A percentile compares a stretch with the other conserved stretches of the same genome.
phyloP scores from a whole-genome alignment of 2,329 filamentous ascomycete species.

The Neonectria punicea region DNA sequence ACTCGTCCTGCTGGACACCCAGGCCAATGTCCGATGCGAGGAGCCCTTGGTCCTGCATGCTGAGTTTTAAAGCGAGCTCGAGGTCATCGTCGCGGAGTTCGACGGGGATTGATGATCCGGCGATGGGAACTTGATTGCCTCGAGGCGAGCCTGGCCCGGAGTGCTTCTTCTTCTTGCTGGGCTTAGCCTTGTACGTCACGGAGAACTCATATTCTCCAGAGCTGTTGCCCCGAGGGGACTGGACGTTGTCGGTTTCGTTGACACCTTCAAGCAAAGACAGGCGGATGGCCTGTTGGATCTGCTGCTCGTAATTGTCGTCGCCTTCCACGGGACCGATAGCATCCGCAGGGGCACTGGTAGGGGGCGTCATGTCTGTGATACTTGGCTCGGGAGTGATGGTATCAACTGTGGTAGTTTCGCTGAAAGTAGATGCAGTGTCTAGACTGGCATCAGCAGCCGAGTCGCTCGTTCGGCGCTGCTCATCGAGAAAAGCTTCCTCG shows the following conservation, averaged over 20 bases:
- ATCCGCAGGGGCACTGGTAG: constrained; percentile 27
- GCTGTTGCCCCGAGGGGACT: constrained; percentile 57
- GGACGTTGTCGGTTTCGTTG: constrained; percentile 53
- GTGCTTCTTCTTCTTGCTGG: constrained; percentile 54
- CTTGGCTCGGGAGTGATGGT: constrained; percentile 68
- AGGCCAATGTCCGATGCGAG: constrained; percentile 23
- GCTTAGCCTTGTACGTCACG: constrained; percentile 59
- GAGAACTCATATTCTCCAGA: constrained; percentile 63
- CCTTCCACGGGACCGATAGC: constrained; percentile 7
- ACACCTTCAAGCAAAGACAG: constrained; percentile 68
- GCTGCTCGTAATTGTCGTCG: constrained; percentile 67
- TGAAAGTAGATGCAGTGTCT: constrained; percentile 55
- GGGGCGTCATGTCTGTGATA: constrained; percentile 53
- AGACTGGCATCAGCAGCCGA: constrained; percentile 60
- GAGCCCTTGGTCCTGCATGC: constrained; percentile 64
- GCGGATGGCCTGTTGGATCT: constrained; percentile 71
- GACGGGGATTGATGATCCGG: constrained; percentile 30
- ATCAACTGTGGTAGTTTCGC: constrained; percentile 53
- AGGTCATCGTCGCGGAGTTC: constrained; percentile 63
- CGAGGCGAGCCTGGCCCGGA: constrained; percentile 48
- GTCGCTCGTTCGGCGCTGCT: constrained; percentile 64
- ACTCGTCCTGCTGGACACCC: constrained; percentile 48
- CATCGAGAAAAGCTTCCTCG: constrained; percentile 69
- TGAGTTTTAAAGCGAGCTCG: constrained; percentile 69
- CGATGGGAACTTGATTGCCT: constrained; percentile 50